These are phyloP conservation scores for Cucumis sativus DNA, from an alignment of 306 rosid species.

Conservation along the genomic window Cucumber_9930_V3 NC_026656.2:2229501-2230000, in stretches of 20 bases:
- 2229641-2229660: not conserved
- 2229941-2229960: constrained; percentile 96
- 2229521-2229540: not conserved
- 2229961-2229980: constrained; percentile 93
- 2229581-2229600: not conserved
- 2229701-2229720: constrained; percentile 14
- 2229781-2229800: constrained; percentile 14
- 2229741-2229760: constrained; percentile 10
- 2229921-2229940: constrained; percentile 75
- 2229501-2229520: not conserved
- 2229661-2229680: constrained; percentile 10
- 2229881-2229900: constrained; percentile 96
- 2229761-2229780: constrained; percentile 5
- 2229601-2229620: not conserved
- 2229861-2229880: constrained; percentile 97
- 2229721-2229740: constrained; percentile 26
- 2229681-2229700: not conserved
- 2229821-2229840: constrained; percentile 54
- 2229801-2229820: constrained; percentile 26
- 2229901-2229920: constrained; percentile 88
- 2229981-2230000: constrained; percentile 84
- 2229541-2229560: not conserved
- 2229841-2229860: constrained; percentile 95
- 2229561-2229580: constrained; percentile 2
- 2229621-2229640: not conserved